Evolutionary conservation across 139 green algal species (phyloP), one percentile per base, ranked within the genome.

Genomic region (Trebouxia sp.): DNA sequence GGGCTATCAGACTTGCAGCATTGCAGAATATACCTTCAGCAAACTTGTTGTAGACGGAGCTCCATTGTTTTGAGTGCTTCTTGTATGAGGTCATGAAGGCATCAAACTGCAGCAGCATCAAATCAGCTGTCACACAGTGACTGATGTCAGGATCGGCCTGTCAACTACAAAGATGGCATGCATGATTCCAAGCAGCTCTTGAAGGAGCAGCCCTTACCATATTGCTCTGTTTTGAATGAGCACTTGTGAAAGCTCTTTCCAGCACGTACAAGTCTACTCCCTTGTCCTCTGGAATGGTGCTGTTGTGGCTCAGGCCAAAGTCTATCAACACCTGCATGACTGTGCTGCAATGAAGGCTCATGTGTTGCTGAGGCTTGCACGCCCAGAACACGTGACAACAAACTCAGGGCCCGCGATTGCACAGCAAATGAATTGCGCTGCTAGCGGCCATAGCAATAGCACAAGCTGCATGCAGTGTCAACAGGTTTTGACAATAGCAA

Each of bases 221-320:
- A 0, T 88, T 53, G 17, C 75, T 83, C 14, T 76, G 8, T 22
- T 70, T 77, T 6, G 89, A 84, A 66, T 97, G 93, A 15, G 94
- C 88, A 65, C 80, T 91, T 12, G 80, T 88, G 83, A 98, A 90
- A 9, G 93, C 95, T 11, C 93, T 83, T 82, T 98, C 94, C 72
- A 98, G 83, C 35, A 96, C 93, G 77, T 97, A 97, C 48, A 98
- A 86, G 82, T 98, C 95, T 24, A 97, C 93, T 0, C 83, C 92
- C 84, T 94, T 94, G 85, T 97, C 93, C 80, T 96, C 90, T 24
- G 89, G 77, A 9, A 96, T 39, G 24, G 47, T 92, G 35, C 85
- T 90, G 84, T 92, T 96, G 83, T 79, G 89, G 62, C 80, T 86
- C 37, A 98, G 84, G 8, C 95, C 95, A 84, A 98, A 98, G 72